A percentile compares a stretch with the other conserved stretches of the same genome.
Evolutionary conservation across 2,329 filamentous ascomycete species (phyloP).

Genomic region (Sclerotinia subarctica): DNA sequence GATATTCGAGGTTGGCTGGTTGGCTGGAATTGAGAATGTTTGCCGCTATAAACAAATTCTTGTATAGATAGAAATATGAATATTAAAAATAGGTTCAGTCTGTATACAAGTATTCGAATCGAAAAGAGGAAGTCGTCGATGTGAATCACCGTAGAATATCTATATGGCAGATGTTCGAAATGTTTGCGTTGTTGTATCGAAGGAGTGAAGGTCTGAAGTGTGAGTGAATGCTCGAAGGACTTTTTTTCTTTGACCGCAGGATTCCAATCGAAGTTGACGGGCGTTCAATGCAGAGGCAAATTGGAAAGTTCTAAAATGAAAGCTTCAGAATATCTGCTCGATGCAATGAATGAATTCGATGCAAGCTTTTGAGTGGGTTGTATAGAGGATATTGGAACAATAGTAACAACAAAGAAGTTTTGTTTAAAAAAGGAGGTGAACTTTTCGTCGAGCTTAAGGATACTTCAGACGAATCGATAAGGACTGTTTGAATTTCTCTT

Average conservation of each 20-base stretch:
- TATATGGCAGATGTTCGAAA: slow-evolving; percentile 4
- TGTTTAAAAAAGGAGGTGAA: slow-evolving; percentile 16
- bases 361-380: neutral
- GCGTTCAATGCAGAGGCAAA: slow-evolving; percentile 2
- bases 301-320: neutral
- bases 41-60: slow-evolving; percentile 19
- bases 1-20: slow-evolving; percentile 18
- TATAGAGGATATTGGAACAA: slow-evolving; percentile 13
- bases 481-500: neutral
- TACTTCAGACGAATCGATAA: slow-evolving; percentile 5
- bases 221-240: neutral
- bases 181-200: slow-evolving; percentile 1
- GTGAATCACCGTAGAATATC: slow-evolving; percentile 15
- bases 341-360: slow-evolving; percentile 13
- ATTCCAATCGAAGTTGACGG: neutral
- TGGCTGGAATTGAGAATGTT: slow-evolving; percentile 22
- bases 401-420: slow-evolving; percentile 22
- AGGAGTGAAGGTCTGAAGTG: slow-evolving; percentile 12
- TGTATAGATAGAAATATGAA: slow-evolving; percentile 12
- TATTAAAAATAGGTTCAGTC: slow-evolving; percentile 16
- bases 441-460: neutral
- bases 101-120: slow-evolving; percentile 22
- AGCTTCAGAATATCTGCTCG: neutral
- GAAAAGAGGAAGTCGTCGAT: slow-evolving; percentile 17
- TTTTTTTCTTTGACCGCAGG: neutral